Evolutionary conservation across 225 moss, liverwort and hornwort genomes (phyloP).

Genomic region (Sphagnum tenellum): DNA sequence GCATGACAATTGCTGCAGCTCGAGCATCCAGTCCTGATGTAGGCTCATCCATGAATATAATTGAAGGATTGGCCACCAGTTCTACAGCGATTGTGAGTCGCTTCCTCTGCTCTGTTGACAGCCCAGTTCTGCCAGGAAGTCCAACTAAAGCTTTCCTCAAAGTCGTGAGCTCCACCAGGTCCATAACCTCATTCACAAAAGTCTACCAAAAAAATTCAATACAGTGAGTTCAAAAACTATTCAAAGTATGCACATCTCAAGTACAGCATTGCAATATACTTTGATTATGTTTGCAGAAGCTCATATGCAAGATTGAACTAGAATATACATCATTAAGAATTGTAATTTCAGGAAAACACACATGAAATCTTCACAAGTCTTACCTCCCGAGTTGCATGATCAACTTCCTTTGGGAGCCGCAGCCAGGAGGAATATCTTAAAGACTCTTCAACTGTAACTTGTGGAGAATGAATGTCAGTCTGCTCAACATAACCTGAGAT

Average conservation of each 20-base stretch:
- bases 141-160: constrained; percentile 69
- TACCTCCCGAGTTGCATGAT: constrained; percentile 51
- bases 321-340: no score
- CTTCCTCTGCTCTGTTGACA: constrained; percentile 93
- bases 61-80: constrained; percentile 86
- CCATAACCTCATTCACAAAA: constrained; percentile 93
- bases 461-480: constrained; percentile 87
- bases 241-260: no score
- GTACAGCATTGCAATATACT: no score
- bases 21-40: constrained; percentile 95
- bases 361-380: not conserved
- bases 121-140: constrained; percentile 85
- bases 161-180: constrained; percentile 59
- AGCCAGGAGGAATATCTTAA: constrained; percentile 83
- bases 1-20: constrained; percentile 97
- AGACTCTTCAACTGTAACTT: constrained; percentile 80
- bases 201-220: constrained; percentile 19
- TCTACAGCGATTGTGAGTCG: constrained; percentile 90
- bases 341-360: no score
- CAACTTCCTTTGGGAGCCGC: constrained; percentile 59
- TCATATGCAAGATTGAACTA: no score
- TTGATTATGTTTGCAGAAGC: no score
- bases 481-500: constrained; percentile 90
- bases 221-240: no score
- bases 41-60: constrained; percentile 97